These are phyloP conservation scores for Dacryopinax primogenitus DNA, from an alignment of 768 basidiomycete species.

Conservation along the genomic window DNA sequence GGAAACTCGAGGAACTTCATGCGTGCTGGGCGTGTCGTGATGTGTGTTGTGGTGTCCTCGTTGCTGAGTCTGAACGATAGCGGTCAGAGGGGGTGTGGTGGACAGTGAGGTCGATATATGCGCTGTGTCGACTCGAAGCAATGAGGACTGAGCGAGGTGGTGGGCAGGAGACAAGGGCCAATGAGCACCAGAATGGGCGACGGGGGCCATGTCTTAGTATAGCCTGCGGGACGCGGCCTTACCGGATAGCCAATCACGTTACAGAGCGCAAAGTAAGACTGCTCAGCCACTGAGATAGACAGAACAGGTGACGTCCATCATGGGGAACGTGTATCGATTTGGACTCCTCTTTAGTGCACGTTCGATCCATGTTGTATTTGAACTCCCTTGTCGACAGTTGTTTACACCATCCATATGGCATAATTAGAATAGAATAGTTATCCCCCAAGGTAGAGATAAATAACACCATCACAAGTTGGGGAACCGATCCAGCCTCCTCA, in stretches of 20 bases:
- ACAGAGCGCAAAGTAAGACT: too few relatives aligned
- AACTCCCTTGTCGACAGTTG: too few relatives aligned
- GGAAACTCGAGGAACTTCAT: conserved; percentile 90
- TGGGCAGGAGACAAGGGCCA: not conserved
- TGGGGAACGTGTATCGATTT: not conserved
- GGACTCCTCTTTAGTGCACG: not conserved
- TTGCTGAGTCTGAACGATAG: not conserved
- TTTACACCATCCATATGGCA: too few relatives aligned
- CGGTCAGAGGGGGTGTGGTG: not conserved
- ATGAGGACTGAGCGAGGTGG: too few relatives aligned
- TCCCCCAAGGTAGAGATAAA: too few relatives aligned
- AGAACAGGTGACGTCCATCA: not conserved
- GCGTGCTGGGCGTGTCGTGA: not conserved
- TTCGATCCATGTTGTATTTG: not conserved
- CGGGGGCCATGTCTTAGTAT: not conserved
- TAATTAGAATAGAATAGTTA: too few relatives aligned
- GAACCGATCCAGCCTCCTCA: too few relatives aligned
- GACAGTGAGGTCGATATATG: not conserved
- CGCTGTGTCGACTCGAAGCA: too few relatives aligned
- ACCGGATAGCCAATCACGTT: conserved; percentile 6
- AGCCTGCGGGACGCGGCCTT: not conserved
- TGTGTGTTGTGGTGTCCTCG: not conserved
- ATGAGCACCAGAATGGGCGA: not conserved
- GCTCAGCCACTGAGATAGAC: not conserved
- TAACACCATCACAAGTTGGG: too few relatives aligned